phyloP scores from a whole-genome alignment of 441 rosid genomes.

The Daphne laureola region DNA sequence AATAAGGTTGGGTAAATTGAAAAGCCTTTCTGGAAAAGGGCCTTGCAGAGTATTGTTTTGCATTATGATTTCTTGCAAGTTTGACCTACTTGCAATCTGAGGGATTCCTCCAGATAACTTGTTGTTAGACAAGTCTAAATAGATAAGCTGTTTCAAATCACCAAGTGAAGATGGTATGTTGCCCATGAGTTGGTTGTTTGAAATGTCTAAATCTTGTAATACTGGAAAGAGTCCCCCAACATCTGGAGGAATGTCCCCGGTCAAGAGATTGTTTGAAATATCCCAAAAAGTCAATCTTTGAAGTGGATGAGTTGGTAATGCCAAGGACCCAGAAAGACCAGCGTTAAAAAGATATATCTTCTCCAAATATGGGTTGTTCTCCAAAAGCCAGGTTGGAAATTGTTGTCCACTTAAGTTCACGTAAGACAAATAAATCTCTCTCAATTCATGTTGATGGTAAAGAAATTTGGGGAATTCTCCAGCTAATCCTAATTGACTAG shows the following conservation, averaged over 20 bases:
- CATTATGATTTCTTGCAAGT: not conserved
- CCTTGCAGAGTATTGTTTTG: slow-evolving; percentile 18
- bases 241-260: slow-evolving; percentile 1
- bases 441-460: no score
- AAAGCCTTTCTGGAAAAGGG: slow-evolving; percentile 6
- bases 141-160: no score
- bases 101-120: slow-evolving; percentile 6
- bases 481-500: no score
- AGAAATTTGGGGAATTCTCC: no score
- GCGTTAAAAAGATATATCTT: no score
- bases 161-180: no score
- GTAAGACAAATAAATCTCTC: no score
- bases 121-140: slow-evolving; percentile 7
- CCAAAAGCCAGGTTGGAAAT: no score
- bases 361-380: no score
- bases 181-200: not conserved
- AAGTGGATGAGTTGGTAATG: not conserved
- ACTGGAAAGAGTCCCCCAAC: slow-evolving; percentile 12
- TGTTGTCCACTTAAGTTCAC: no score
- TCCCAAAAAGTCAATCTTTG: slow-evolving; percentile 2
- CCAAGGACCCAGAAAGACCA: no score
- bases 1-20: not conserved
- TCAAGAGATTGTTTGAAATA: slow-evolving; percentile 15
- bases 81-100: slow-evolving; percentile 1
- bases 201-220: not conserved